phyloP scores from a whole-genome alignment of 306 rosid species.

The Ormosia semicastrata region DNA sequence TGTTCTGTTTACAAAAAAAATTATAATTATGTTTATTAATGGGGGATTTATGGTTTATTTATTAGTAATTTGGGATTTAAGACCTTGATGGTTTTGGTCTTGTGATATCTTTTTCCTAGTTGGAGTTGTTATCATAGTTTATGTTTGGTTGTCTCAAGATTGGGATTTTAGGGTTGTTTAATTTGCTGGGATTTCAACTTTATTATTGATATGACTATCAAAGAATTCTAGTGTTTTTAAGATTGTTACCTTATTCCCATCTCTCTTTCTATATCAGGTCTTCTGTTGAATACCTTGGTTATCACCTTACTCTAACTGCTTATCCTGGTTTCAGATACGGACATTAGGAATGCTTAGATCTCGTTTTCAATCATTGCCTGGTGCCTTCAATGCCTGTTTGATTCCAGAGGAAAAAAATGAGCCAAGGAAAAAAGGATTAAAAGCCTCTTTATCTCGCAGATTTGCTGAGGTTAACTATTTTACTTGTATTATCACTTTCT shows the following conservation, averaged over 20 bases:
- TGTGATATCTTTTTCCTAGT: background rate
- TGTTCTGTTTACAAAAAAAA: too few relatives aligned
- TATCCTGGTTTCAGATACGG: constrained; percentile 71
- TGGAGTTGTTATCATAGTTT: background rate
- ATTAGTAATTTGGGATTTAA: background rate
- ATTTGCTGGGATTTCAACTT: background rate
- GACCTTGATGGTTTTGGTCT: background rate
- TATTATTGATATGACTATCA: background rate
- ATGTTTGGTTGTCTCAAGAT: background rate
- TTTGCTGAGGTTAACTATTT: constrained; percentile 41
- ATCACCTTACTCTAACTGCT: background rate
- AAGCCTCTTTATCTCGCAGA: constrained; percentile 78
- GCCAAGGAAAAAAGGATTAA: constrained; percentile 89
- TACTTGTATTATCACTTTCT: constrained; percentile 1
- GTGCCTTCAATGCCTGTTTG: constrained; percentile 83
- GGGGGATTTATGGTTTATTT: background rate
- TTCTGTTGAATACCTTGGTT: background rate
- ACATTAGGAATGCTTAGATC: constrained; percentile 98
- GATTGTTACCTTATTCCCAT: background rate
- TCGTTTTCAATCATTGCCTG: constrained; percentile 88
- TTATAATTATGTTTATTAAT: background rate
- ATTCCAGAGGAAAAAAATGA: constrained; percentile 72
- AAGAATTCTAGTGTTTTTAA: background rate
- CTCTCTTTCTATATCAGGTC: background rate
- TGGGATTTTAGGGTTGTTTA: background rate